Base-by-base conservation (phyloP, 805 yeast genomes). In the Candida peoriensis region DNA sequence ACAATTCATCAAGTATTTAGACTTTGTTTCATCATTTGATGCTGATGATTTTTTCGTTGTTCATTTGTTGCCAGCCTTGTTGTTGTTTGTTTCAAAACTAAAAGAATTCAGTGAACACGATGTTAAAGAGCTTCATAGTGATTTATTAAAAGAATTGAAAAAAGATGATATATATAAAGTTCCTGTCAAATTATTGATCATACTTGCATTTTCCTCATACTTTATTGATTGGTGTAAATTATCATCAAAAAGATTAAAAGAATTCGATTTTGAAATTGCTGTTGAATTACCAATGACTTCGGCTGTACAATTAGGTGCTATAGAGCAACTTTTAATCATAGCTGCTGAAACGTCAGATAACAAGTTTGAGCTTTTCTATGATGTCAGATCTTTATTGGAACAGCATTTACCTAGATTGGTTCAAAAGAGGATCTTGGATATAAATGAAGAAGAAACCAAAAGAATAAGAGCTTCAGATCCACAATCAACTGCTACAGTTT, bases 141-240 rank as follows among this genome's bases (percentile, higher is more conserved):
- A 49, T 9, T 56, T 69, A 20, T 35, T 63, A 10, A 47, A 52
- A 6, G 69, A 68, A 4, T 49, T 64, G 7, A 48, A 59, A 24
- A 53, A 68, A 24, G 55, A 62, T 32, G 70, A 67, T 8, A 55
- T 79, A 10, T 66, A 72, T 27, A 55, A 62, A 15, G 54, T 54
- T n/a, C 80, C 80, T 2, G 48, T 70, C 3, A 68, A 65, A 41
- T 74, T 76, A 20, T 52, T 75, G 2, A 52, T 78, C 2, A 57
- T 72, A 2, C 55, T 71, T 28, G 62, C 73, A 6, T 79, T 80
- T 45, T 61, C 78, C 32, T 68, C 82, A 1, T 64, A 65, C 33
- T 78, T 81, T 47, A 72, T 78, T 34, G 66, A 72, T 7, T 81
- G 88, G 89, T 80, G 87, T 53, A 82, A 81, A 48, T 43, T 57